Evolutionary conservation across 352 stramenopile species (phyloP).

Genomic region (Phytophthora idaei): DNA sequence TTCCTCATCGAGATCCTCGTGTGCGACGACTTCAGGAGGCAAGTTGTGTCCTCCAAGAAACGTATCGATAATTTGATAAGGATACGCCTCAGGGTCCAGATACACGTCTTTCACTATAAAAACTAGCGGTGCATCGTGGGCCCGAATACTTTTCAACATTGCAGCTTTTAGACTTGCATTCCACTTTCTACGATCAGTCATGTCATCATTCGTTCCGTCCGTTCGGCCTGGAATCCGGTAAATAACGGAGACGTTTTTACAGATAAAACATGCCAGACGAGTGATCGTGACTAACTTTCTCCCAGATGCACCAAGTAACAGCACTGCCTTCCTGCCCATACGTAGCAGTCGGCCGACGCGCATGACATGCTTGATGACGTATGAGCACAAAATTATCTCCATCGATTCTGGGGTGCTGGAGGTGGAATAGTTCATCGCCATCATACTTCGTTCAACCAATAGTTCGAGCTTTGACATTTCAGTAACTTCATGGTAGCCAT

Average conservation of each 20-base stretch:
- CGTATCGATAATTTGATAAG: slow-evolving; percentile 51
- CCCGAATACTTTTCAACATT: slow-evolving; percentile 48
- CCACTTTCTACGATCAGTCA: slow-evolving; percentile 29
- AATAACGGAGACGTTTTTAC: slow-evolving; percentile 38
- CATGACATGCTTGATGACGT: slow-evolving; percentile 65
- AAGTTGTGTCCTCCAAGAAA: slow-evolving; percentile 52
- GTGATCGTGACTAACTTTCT: slow-evolving; percentile 61
- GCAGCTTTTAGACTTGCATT: slow-evolving; percentile 41
- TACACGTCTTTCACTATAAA: slow-evolving; percentile 64
- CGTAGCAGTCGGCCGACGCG: slow-evolving; percentile 55
- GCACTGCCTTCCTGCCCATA: slow-evolving; percentile 37
- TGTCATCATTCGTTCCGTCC: background rate
- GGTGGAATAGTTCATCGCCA: slow-evolving; percentile 48
- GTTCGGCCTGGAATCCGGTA: slow-evolving; percentile 31
- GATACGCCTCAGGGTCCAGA: slow-evolving; percentile 31
- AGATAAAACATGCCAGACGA: slow-evolving; percentile 59
- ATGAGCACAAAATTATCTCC: slow-evolving; percentile 57
- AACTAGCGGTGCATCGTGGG: slow-evolving; percentile 46
- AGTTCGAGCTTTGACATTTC: slow-evolving; percentile 60
- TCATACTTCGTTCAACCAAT: slow-evolving; percentile 64
- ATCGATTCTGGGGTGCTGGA: slow-evolving; percentile 36
- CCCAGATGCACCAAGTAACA: slow-evolving; percentile 53
- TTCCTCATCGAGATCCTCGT: slow-evolving; percentile 60
- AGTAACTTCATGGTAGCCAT: slow-evolving; percentile 64
- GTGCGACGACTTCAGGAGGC: slow-evolving; percentile 46